Conservation (phyloP, 768 basidiomycete genomes). For the Termitomyces sp. region DNA sequence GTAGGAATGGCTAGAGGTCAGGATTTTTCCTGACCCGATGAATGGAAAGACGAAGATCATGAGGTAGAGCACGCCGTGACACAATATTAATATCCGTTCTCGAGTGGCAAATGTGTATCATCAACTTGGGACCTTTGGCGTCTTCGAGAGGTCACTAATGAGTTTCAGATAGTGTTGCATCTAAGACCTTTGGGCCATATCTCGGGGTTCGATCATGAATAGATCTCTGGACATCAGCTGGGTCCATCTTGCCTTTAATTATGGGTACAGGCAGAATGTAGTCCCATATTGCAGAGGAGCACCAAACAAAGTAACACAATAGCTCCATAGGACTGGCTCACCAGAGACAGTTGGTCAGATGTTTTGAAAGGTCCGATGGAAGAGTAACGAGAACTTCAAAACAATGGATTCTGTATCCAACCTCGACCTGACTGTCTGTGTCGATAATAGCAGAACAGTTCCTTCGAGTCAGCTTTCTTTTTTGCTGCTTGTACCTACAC, state of each 20-base stretch:
- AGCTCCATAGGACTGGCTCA: not conserved
- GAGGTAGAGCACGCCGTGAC: no score
- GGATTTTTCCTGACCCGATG: no score
- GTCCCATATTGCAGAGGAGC: not conserved
- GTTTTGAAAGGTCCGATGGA: not conserved
- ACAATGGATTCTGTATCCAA: no score
- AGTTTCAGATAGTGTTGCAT: not conserved
- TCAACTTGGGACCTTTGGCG: no score
- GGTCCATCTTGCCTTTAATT: not conserved
- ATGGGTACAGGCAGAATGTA: not conserved
- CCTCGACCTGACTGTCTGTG: not conserved
- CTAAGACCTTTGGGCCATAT: not conserved
- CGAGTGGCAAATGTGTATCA: no score
- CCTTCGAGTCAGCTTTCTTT: constrained; percentile 46
- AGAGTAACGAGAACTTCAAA: not conserved
- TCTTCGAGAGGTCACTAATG: no score
- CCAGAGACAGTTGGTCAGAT: not conserved
- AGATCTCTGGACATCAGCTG: not conserved
- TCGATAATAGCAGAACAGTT: constrained; percentile 12
- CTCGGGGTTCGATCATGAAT: not conserved
- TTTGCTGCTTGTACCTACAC: constrained; percentile 37
- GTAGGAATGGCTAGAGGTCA: no score
- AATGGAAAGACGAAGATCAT: no score
- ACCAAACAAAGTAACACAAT: not conserved
- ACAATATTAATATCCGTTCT: no score